Percentiles rank a stretch among this genome's conserved stretches.
These are phyloP conservation scores for Kazachstania sp. DNA, from an alignment of 1,139 yeast genomes.

Conservation along the genomic window DNA sequence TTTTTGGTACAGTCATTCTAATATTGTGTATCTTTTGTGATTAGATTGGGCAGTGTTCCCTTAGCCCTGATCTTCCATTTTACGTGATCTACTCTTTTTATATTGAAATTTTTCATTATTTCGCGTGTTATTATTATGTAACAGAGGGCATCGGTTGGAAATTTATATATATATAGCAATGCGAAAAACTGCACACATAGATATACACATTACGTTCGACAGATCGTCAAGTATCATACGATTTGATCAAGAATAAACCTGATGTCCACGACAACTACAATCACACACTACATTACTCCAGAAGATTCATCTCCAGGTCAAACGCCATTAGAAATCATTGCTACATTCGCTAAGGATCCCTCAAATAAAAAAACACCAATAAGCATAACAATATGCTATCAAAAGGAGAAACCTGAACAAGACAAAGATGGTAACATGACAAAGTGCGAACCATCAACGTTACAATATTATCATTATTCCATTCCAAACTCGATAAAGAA, in stretches of 20 bases:
- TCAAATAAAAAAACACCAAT: constrained; percentile 16
- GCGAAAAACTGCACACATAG: too few relatives aligned
- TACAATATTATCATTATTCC: constrained; percentile 23
- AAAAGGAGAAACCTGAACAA: constrained; percentile 1
- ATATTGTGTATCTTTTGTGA: too few relatives aligned
- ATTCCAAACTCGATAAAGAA: constrained; percentile 13
- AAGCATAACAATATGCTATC: constrained; percentile 10
- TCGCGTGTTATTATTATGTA: background rate
- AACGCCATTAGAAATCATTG: constrained; percentile 13
- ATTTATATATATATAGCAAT: background rate
- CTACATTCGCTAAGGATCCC: constrained; percentile 12
- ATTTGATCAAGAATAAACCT: background rate
- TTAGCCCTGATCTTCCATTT: background rate
- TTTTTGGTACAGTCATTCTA: constrained; percentile 6
- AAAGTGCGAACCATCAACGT: constrained; percentile 1
- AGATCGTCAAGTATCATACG: background rate
- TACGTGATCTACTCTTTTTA: background rate
- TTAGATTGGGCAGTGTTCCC: too few relatives aligned
- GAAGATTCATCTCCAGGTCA: constrained; percentile 4
- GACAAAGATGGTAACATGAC: background rate
- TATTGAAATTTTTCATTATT: background rate
- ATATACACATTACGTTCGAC: background rate
- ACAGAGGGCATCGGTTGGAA: too few relatives aligned
- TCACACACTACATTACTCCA: constrained; percentile 9
- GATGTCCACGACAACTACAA: constrained; percentile 11